Evolutionary conservation across 371 early-diverging fungal species (phyloP).

Genomic region (Apophysomyces variabilis): DNA sequence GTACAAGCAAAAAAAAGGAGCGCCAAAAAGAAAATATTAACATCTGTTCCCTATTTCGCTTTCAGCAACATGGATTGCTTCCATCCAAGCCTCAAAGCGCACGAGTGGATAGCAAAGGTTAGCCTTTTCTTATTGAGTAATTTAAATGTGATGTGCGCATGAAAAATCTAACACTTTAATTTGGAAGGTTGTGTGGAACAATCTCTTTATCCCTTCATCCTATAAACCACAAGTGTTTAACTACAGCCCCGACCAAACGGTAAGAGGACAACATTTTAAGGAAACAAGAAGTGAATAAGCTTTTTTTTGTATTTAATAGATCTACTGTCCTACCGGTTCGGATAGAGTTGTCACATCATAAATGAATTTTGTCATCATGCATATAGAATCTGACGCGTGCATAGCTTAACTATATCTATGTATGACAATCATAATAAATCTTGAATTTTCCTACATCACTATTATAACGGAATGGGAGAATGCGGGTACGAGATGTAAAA

Average conservation of each 20-base stretch:
- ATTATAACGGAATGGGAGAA: too few species aligned
- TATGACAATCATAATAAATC: too few species aligned
- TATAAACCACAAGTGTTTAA: conserved; percentile 3
- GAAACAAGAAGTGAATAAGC: not conserved
- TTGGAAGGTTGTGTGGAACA: conserved; percentile 19
- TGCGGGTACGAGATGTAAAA: too few species aligned
- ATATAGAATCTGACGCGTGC: too few species aligned
- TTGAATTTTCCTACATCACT: too few species aligned
- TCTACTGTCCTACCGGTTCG: conserved; percentile 23
- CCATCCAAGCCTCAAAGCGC: conserved; percentile 20
- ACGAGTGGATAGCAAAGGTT: conserved; percentile 22
- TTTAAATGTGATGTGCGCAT: too few species aligned
- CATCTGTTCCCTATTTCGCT: not conserved
- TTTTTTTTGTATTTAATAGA: conserved; percentile 8
- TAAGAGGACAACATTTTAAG: not conserved
- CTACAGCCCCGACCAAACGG: conserved; percentile 13
- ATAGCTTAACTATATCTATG: too few species aligned
- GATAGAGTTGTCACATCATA: conserved; percentile 14
- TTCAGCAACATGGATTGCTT: conserved; percentile 24
- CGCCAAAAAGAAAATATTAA: too few species aligned
- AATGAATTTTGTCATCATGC: not conserved
- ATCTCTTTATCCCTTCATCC: conserved; percentile 13
- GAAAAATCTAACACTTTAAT: not conserved
- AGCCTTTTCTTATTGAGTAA: not conserved
- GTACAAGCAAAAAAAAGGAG: not conserved